Percentiles rank a stretch among this genome's conserved stretches.
Evolutionary conservation across 1,139 yeast species (phyloP).

Genomic region (Yamadazyma sp.): DNA sequence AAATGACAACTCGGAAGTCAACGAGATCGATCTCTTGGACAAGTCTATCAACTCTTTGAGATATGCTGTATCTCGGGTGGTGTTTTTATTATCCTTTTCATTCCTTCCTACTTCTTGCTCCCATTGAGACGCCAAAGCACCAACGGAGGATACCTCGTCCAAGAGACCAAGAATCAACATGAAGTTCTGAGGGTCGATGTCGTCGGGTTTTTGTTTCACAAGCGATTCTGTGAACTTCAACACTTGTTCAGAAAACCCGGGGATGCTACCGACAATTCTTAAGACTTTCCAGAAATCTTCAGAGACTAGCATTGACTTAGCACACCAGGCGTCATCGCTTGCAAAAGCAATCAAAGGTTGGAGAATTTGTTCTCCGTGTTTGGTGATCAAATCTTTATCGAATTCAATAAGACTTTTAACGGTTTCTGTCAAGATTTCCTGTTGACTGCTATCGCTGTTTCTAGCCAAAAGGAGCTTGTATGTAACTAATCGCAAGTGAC

Average conservation of each 20-base stretch:
- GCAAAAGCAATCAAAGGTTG: slow-evolving; percentile 55
- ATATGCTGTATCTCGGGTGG: slow-evolving; percentile 34
- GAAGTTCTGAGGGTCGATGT: slow-evolving; percentile 51
- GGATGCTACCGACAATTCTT: slow-evolving; percentile 56
- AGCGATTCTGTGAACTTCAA: slow-evolving; percentile 50
- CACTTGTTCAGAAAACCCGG: slow-evolving; percentile 49
- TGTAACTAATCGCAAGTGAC: slow-evolving; percentile 32
- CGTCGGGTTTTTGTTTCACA: slow-evolving; percentile 34
- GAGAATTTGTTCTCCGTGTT: slow-evolving; percentile 52
- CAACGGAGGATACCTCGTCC: slow-evolving; percentile 81
- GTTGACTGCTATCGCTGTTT: slow-evolving; percentile 20
- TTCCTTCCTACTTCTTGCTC: slow-evolving; percentile 56
- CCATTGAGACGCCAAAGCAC: slow-evolving; percentile 77
- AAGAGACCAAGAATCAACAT: slow-evolving; percentile 66
- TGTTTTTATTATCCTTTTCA: slow-evolving; percentile 14
- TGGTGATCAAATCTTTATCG: slow-evolving; percentile 41
- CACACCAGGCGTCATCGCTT: slow-evolving; percentile 50
- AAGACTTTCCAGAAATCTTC: slow-evolving; percentile 67
- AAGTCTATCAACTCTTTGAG: slow-evolving; percentile 54
- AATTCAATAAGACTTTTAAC: slow-evolving; percentile 10
- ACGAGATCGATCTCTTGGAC: slow-evolving; percentile 61
- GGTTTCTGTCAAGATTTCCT: slow-evolving; percentile 16
- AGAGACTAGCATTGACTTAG: slow-evolving; percentile 35
- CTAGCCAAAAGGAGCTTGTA: slow-evolving; percentile 46
- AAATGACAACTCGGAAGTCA: slow-evolving; percentile 52